These are phyloP conservation scores for Vanrija humicola DNA, from an alignment of 1,284 basidiomycete genomes.

Conservation along the genomic window DNA sequence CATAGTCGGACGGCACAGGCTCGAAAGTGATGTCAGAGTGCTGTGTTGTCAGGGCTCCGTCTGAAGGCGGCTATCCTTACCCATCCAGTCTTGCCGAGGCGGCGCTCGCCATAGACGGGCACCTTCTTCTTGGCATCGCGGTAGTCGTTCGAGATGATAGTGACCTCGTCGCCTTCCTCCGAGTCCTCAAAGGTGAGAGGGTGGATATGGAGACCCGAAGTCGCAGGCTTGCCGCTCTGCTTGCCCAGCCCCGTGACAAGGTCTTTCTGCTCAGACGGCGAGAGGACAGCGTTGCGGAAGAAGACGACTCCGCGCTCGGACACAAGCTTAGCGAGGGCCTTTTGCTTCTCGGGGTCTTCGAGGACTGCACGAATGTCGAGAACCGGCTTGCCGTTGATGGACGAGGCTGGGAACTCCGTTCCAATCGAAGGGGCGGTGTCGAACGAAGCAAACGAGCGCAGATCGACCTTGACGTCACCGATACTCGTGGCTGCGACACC, in stretches of 20 bases:
- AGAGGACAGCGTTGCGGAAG: slow-evolving; percentile 58
- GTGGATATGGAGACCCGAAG: slow-evolving; percentile 59
- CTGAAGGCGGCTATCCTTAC: slow-evolving; percentile 9
- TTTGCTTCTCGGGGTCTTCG: slow-evolving; percentile 18
- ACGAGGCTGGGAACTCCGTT: slow-evolving; percentile 41
- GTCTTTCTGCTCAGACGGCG: slow-evolving; percentile 51
- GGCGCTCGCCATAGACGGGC: slow-evolving; percentile 44
- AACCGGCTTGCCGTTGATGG: slow-evolving; percentile 22
- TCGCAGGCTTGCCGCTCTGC: slow-evolving; percentile 57
- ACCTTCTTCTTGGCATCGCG: slow-evolving; percentile 33
- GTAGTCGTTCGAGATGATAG: slow-evolving; percentile 52
- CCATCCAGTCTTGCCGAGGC: background rate
- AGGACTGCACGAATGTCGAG: slow-evolving; percentile 28
- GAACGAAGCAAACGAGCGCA: slow-evolving; percentile 23
- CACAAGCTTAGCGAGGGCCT: slow-evolving; percentile 44
- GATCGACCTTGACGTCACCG: slow-evolving; percentile 6
- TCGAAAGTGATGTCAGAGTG: slow-evolving; percentile 67
- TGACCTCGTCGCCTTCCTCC: slow-evolving; percentile 52
- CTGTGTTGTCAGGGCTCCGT: slow-evolving; percentile 20
- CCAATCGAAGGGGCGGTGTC: slow-evolving; percentile 36
- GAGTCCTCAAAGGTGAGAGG: slow-evolving; percentile 56
- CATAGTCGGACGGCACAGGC: slow-evolving; percentile 59
- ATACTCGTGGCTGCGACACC: background rate
- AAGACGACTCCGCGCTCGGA: slow-evolving; percentile 66
- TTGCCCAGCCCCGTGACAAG: slow-evolving; percentile 54